Evolutionary conservation across 129 eudicot species (phyloP), one percentile per base, ranked within the genome.

Genomic region (Rutidosis leptorrhynchoides): DNA sequence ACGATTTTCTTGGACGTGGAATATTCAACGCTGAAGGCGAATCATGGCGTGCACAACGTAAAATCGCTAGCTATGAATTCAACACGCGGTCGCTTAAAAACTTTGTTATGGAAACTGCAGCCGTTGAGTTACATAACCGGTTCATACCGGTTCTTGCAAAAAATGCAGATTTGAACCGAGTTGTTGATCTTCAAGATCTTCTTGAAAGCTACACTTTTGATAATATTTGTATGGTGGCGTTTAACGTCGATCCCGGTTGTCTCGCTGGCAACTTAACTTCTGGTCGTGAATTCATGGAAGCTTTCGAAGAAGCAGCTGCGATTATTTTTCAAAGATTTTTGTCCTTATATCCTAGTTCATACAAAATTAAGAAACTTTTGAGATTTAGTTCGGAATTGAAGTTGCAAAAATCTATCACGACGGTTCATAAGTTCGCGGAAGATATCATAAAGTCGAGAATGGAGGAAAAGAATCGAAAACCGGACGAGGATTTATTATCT

Each of bases 151-250:
- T 84, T 27, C 79, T 94, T 7, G 54, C 66, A 58, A 72, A 14
- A 3, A 56, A 84, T 12, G 81, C 87, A 0, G 33, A 7, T 2
- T 37, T 32, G 29, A 72, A 75, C 24, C 55, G 64, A 28, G 75
- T 80, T 63, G 25, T 82, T 56, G 99, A 94, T 62, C 11, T 93
- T 8, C 99, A 93, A 76, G 93, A 94, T 56, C 68, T 86, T n/a
- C 61, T 94, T 0, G 95, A 92, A 55, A 75, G 98, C 27, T 92
- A 85, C n/a, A 78, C 98, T 11, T 92, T 88, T 64, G 96, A 92
- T 59, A 92, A 82, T 23, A 81, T 92, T 0, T 88, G 95, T 65
- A 88, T 80, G 45, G 69, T 92, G 4, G 96, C 96, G 0, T 92
- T 88, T 51, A 82, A 88, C 58, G 79, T 78, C 0, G 98, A 92